These are phyloP conservation scores for Sarocladium oryzae DNA, from an alignment of 2,329 filamentous ascomycete genomes.

Conservation along the genomic window DNA sequence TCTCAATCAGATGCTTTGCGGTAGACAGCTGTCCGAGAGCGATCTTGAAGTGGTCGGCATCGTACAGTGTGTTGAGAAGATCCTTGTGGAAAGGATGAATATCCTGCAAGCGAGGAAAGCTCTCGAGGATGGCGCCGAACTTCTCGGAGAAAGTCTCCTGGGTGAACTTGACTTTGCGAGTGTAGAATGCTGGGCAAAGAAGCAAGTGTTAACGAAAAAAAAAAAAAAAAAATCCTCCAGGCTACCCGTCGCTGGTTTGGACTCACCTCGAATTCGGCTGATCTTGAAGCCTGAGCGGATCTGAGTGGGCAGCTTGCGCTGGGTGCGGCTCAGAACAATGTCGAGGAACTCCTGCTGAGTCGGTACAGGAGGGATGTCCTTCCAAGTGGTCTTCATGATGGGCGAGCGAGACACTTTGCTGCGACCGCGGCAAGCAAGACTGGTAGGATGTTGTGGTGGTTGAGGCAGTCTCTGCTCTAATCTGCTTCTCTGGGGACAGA, in stretches of 20 bases:
- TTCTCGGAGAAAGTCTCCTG: slow-evolving; percentile 96
- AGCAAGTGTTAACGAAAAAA: slow-evolving; percentile 15
- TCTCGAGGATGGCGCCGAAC: slow-evolving; percentile 81
- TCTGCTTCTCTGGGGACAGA: background rate
- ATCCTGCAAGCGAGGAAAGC: slow-evolving; percentile 86
- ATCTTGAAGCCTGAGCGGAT: slow-evolving; percentile 95
- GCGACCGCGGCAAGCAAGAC: slow-evolving; percentile 3
- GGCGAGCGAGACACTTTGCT: slow-evolving; percentile 18
- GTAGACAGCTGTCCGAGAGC: slow-evolving; percentile 92
- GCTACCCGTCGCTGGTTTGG: too few relatives aligned
- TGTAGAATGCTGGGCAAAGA: slow-evolving; percentile 67
- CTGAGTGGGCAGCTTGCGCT: slow-evolving; percentile 88
- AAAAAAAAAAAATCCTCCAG: too few relatives aligned
- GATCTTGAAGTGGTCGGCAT: slow-evolving; percentile 96
- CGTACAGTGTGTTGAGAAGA: slow-evolving; percentile 92
- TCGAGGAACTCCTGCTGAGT: slow-evolving; percentile 95
- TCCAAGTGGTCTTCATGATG: slow-evolving; percentile 59
- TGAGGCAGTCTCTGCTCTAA: background rate
- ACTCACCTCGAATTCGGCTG: slow-evolving; percentile 68
- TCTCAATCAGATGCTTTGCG: slow-evolving; percentile 94
- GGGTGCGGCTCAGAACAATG: slow-evolving; percentile 89
- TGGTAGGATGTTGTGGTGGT: slow-evolving; percentile 6
- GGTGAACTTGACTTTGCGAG: slow-evolving; percentile 96
- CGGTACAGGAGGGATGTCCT: slow-evolving; percentile 80
- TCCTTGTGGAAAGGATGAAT: slow-evolving; percentile 87